phyloP scores from a whole-genome alignment of 2,329 filamentous ascomycete species.

The Stagonosporopsis chrysanthemi region DNA sequence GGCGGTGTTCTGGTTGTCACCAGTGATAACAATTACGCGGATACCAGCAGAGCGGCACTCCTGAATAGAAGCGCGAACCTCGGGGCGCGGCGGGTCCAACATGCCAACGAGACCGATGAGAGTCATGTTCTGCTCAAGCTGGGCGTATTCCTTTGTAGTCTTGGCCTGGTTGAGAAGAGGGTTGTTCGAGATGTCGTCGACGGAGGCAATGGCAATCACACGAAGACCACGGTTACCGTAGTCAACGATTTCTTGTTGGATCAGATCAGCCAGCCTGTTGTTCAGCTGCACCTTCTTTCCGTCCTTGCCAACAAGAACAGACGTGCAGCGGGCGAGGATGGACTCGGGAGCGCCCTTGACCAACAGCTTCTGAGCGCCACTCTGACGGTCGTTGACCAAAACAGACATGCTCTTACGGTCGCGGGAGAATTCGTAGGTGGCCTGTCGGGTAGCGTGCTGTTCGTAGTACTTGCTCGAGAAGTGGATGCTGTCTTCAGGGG shows the following conservation, averaged over 20 bases:
- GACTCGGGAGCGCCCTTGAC: conserved; percentile 98
- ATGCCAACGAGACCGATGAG: conserved; percentile 93
- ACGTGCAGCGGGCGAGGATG: conserved; percentile 89
- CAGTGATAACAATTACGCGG: conserved; percentile 96
- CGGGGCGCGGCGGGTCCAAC: conserved; percentile 93
- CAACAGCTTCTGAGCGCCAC: conserved; percentile 77
- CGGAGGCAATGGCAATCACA: conserved; percentile 88
- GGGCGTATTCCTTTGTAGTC: conserved; percentile 80
- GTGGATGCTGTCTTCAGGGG: conserved; percentile 72
- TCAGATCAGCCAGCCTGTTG: conserved; percentile 70
- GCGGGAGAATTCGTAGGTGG: conserved; percentile 95
- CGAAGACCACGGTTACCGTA: conserved; percentile 93
- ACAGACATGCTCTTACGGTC: conserved; percentile 99
- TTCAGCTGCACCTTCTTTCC: conserved; percentile 79
- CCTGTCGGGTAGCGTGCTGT: conserved; percentile 73
- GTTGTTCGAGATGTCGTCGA: conserved; percentile 76
- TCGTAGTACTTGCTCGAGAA: conserved; percentile 87
- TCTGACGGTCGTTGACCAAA: conserved; percentile 69
- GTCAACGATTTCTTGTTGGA: conserved; percentile 81
- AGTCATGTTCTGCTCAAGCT: conserved; percentile 93
- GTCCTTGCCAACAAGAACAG: conserved; percentile 77
- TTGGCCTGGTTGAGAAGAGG: conserved; percentile 77
- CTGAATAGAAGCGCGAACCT: conserved; percentile 83
- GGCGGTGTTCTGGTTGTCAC: conserved; percentile 96
- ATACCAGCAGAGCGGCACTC: conserved; percentile 95